Conservation (phyloP, 495 filamentous ascomycete species). For the Tuber umbilicatum region DNA sequence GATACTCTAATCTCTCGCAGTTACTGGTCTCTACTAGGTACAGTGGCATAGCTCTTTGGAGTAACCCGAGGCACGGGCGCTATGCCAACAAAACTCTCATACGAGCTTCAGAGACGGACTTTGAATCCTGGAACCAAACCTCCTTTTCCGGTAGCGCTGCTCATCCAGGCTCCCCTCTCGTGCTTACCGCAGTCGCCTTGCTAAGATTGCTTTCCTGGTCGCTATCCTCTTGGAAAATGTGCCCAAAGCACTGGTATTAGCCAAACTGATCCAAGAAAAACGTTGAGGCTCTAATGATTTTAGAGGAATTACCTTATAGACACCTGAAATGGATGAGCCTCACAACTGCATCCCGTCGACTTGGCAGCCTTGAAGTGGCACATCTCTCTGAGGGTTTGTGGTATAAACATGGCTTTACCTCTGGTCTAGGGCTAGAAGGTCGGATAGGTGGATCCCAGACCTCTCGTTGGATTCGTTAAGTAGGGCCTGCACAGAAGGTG, state of each 20-base stretch:
- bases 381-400: neutral
- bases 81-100: too few species aligned
- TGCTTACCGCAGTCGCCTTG: neutral
- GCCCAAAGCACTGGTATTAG: neutral
- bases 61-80: neutral
- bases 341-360: neutral
- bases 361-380: neutral
- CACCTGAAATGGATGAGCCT: too few species aligned
- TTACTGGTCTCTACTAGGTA: neutral
- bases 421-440: neutral
- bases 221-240: neutral
- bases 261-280: neutral
- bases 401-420: neutral
- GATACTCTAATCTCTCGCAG: neutral
- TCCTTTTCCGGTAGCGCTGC: too few species aligned
- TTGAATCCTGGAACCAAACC: too few species aligned
- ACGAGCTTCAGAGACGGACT: too few species aligned
- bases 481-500: too few species aligned
- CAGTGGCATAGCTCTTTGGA: neutral
- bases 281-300: neutral
- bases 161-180: too few species aligned
- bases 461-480: too few species aligned
- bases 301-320: too few species aligned
- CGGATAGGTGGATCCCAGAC: neutral
- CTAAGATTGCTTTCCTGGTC: neutral